phyloP scores from a whole-genome alignment of 2,329 filamentous ascomycete genomes.

The Madurella mycetomatis region DNA sequence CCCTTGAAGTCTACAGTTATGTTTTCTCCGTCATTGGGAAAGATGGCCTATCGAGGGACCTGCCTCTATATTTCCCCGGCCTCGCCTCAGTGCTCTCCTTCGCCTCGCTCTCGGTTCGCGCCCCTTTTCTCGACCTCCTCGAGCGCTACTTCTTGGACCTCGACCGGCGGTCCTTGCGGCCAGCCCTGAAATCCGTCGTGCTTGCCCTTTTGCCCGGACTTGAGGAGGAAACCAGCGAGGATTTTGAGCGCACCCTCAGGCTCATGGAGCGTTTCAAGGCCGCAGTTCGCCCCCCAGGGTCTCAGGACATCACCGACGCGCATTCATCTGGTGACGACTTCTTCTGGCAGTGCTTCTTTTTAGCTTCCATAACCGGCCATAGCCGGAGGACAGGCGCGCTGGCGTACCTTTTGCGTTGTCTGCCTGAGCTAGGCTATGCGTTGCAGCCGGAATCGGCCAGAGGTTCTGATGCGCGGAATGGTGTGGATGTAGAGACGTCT shows the following conservation, averaged over 20 bases:
- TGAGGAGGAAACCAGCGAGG: constrained; percentile 94
- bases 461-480: constrained; percentile 29
- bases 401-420: constrained; percentile 73
- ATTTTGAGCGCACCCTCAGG: constrained; percentile 82
- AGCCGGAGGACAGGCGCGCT: constrained; percentile 80
- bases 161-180: constrained; percentile 66
- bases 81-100: constrained; percentile 87
- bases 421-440: constrained; percentile 64
- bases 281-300: constrained; percentile 53
- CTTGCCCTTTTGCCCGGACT: constrained; percentile 84
- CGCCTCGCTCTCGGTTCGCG: constrained; percentile 85
- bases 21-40: constrained; percentile 82
- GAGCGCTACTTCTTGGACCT: constrained; percentile 75
- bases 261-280: constrained; percentile 74
- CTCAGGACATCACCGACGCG: constrained; percentile 46
- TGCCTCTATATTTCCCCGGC: constrained; percentile 85
- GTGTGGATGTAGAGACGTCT: constrained; percentile 43
- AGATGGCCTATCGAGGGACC: constrained; percentile 73
- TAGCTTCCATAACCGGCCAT: constrained; percentile 86
- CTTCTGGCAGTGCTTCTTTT: constrained; percentile 97
- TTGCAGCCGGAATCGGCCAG: constrained; percentile 31
- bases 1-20: constrained; percentile 87
- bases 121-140: constrained; percentile 77
- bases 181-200: constrained; percentile 85
- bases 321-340: constrained; percentile 70